Evolutionary conservation across 2,329 filamentous ascomycete species (phyloP), one percentile per base, ranked within the genome.

Genomic region (Acephala macrosclerotiorum): DNA sequence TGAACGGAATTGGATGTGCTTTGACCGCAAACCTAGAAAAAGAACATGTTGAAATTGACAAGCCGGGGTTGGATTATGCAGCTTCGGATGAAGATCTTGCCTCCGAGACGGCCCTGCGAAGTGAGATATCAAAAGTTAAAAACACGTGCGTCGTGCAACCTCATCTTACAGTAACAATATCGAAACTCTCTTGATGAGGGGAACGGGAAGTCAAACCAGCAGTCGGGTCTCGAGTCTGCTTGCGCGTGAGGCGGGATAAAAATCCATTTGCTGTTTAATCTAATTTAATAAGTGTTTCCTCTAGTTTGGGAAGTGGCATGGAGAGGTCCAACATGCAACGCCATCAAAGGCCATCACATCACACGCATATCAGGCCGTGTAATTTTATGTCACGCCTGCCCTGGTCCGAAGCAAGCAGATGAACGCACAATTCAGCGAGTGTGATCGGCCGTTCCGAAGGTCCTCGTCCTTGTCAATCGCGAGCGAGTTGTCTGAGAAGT

Each of bases 321-420:
- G 55, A 57, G 33, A 38, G 25, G 33, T 57, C 55, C 33, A 57
- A 38, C 55, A 57, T 57, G 33, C 55, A 64, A 14, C 25, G 20
- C 25, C 51, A 18, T 59, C 61, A 55, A n/a, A 20, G 35, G 25
- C 49, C 25, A 22, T 53, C 49, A 53, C 49, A 60, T 47, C 56
- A 64, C 58, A 40, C 58, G 62, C 35, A 64, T 47, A 38, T 61
- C 49, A 18, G 45, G 49, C 33, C 60, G 63, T 61, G 25, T 29
- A 65, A 61, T 33, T 61, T 65, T 35, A 58, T 58, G 26, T 64
- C 55, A 33, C 29, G 33, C 58, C 55, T 11, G 45, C 16, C 36
- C 47, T 62, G 51, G 49, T 53, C n/a, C 49, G 12, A 18, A 53
- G 26, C 6, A 53, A 33, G 25, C 20, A 26, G 20, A 26, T 18